Percentiles rank a stretch among this genome's conserved stretches.
phyloP scores from a whole-genome alignment of 495 filamentous ascomycete genomes.

The Hypoxylon crocopeplum region DNA sequence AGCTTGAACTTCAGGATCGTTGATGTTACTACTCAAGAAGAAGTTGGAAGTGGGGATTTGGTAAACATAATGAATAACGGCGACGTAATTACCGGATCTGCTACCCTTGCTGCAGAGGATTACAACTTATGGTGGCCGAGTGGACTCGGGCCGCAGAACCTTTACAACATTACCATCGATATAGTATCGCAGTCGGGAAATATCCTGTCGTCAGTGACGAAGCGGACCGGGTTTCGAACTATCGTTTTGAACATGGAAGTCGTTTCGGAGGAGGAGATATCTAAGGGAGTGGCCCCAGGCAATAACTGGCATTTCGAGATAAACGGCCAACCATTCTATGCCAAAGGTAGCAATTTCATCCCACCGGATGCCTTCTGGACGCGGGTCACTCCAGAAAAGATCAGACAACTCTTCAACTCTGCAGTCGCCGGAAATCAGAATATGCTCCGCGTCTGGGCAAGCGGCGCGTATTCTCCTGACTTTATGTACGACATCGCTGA shows the following conservation, averaged over 20 bases:
- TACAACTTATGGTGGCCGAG: slow-evolving; percentile 72
- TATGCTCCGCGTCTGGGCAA: slow-evolving; percentile 74
- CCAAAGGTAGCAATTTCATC: slow-evolving; percentile 71
- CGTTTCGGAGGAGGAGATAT: slow-evolving; percentile 64
- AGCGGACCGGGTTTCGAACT: slow-evolving; percentile 69
- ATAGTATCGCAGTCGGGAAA: slow-evolving; percentile 47
- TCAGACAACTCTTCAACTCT: slow-evolving; percentile 63
- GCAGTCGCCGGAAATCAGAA: slow-evolving; percentile 68
- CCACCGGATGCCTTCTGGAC: slow-evolving; percentile 74
- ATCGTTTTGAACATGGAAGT: slow-evolving; percentile 68
- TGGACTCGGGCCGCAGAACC: slow-evolving; percentile 63
- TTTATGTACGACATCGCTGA: slow-evolving; percentile 75
- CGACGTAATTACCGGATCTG: slow-evolving; percentile 59
- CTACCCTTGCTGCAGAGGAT: slow-evolving; percentile 48
- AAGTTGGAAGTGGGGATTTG: slow-evolving; percentile 54
- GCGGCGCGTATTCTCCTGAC: slow-evolving; percentile 68
- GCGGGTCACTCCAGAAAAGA: slow-evolving; percentile 60
- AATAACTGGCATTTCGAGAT: slow-evolving; percentile 74
- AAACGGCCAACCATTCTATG: slow-evolving; percentile 72
- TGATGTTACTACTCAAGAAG: slow-evolving; percentile 54
- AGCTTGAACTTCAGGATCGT: slow-evolving; percentile 61
- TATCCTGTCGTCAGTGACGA: slow-evolving; percentile 56
- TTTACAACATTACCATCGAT: slow-evolving; percentile 65
- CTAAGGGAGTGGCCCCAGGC: slow-evolving; percentile 59
- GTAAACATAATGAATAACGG: slow-evolving; percentile 52